These are phyloP conservation scores for Cladophialophora bantiana DNA, from an alignment of 2,329 filamentous ascomycete genomes.

Conservation along the genomic window DNA sequence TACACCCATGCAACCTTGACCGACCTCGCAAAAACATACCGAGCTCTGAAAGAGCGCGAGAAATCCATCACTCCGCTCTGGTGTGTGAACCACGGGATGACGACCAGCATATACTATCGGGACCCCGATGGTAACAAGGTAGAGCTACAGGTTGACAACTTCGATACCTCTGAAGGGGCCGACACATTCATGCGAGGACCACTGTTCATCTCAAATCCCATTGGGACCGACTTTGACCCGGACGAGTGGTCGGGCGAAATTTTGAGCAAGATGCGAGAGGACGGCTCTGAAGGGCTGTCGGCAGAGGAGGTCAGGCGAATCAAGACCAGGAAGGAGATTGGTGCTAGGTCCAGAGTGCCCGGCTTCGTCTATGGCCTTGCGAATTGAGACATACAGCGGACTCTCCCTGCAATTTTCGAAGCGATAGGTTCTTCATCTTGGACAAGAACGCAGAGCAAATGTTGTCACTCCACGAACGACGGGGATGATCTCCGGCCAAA, in stretches of 20 bases:
- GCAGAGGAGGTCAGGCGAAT: constrained; percentile 7
- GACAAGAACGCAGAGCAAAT: too few relatives aligned
- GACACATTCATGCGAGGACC: constrained; percentile 23
- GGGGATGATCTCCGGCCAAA: too few relatives aligned
- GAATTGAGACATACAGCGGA: neutral
- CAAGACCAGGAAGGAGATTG: constrained; percentile 27
- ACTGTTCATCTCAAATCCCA: constrained; percentile 23
- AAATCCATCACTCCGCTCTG: constrained; percentile 46
- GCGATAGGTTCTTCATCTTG: too few relatives aligned
- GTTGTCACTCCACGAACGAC: too few relatives aligned
- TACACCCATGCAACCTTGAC: constrained; percentile 50
- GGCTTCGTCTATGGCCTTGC: neutral
- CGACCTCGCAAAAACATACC: constrained; percentile 49
- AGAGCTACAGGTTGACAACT: constrained; percentile 58
- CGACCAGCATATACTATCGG: constrained; percentile 57
- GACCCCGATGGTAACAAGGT: constrained; percentile 59
- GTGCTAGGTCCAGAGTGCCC: constrained; percentile 7
- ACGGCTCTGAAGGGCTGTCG: constrained; percentile 18
- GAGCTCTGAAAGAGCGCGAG: constrained; percentile 37
- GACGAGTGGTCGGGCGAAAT: constrained; percentile 19
- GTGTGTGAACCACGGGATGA: constrained; percentile 58
- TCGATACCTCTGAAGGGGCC: constrained; percentile 36
- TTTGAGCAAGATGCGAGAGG: constrained; percentile 4
- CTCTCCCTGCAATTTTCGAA: too few relatives aligned
- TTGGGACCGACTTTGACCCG: constrained; percentile 31